Evolutionary conservation across 2,329 filamentous ascomycete genomes (phyloP).

Genomic region (Sporothrix pseudoabietina): DNA sequence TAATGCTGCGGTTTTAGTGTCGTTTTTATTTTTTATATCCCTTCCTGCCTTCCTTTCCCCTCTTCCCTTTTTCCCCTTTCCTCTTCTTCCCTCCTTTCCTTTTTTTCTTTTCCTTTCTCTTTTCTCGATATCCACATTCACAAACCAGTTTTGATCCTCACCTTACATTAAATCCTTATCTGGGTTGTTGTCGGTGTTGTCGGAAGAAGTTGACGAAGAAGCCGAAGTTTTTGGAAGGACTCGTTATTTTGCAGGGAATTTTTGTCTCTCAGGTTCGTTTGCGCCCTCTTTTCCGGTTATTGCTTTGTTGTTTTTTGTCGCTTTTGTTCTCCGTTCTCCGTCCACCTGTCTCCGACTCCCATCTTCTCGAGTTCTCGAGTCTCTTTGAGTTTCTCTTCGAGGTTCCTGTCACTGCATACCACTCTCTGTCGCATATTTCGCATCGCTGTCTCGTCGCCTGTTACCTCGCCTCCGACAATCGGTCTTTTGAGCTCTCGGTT

Average conservation of each 20-base stretch:
- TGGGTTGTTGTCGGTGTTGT: constrained; percentile 37
- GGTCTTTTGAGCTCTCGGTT: not conserved
- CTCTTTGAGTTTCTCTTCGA: not conserved
- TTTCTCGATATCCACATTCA: constrained; percentile 33
- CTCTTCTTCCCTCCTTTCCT: constrained; percentile 33
- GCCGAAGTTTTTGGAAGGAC: constrained; percentile 32
- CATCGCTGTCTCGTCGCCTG: not conserved
- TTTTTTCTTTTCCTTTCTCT: constrained; percentile 32
- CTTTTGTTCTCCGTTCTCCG: constrained; percentile 5
- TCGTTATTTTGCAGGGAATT: constrained; percentile 23
- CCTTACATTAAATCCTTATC: constrained; percentile 28
- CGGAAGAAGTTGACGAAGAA: constrained; percentile 36
- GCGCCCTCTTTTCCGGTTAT: constrained; percentile 2
- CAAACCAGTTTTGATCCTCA: constrained; percentile 30
- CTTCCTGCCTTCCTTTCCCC: constrained; percentile 28
- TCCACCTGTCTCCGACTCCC: not conserved
- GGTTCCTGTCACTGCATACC: constrained; percentile 1
- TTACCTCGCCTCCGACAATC: not conserved
- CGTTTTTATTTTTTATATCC: constrained; percentile 28
- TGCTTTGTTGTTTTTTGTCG: not conserved
- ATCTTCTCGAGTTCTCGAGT: not conserved
- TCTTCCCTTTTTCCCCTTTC: constrained; percentile 19
- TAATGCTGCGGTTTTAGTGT: constrained; percentile 22
- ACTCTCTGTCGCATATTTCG: not conserved
- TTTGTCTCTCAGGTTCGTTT: constrained; percentile 25